Base-by-base conservation (phyloP, 140 eudicot species). In the Erigeron philadelphicus region DNA sequence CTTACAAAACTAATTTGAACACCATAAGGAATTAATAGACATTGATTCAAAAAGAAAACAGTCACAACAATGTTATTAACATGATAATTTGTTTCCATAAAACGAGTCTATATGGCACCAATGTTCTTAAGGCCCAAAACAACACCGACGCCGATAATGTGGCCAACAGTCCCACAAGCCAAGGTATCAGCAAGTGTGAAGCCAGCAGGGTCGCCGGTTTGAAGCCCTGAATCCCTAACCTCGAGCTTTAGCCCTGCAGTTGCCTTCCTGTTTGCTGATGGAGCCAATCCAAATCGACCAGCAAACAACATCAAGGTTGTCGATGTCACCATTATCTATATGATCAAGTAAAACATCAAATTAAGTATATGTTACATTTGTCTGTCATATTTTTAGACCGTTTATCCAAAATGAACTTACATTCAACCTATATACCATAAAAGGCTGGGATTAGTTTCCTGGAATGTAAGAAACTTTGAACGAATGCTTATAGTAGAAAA, bases 151-250 rank as follows among this genome's bases (percentile, higher is more conserved):
- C 98, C 96, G 48, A 93, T 93, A 74, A 93, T 89, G 85, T 93
- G 98, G 73, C 98, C 98, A 56, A 93, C 90, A 10, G 83, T 68
- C n/a, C 98, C 98, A 64, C 98, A 93, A 23, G 96, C 98, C 79
- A 93, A 79, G 1, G 96, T 89, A 57, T 93, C 96, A 7, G 98
- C 98, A 18, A 93, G 88, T 10, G 98, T 93, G 80, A 93, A 93
- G 12, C 98, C 98, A 43, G 98, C 98, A 6, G 98, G 96, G 78
- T 93, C 98, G 13, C 96, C 96, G 0, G 98, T 93, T 76, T 93
- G 98, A 17, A 93, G 79, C 0, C 98, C 96, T 7, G 98, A 93
- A 63, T 93, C 98, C 87, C 96, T 86, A n/a, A 58, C 81, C 68
- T 89, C 96, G 7, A 93, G 87, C 84, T 87, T 93, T 74, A 93